Evolutionary conservation across 768 basidiomycete species (phyloP).

Genomic region (Imleria badia): DNA sequence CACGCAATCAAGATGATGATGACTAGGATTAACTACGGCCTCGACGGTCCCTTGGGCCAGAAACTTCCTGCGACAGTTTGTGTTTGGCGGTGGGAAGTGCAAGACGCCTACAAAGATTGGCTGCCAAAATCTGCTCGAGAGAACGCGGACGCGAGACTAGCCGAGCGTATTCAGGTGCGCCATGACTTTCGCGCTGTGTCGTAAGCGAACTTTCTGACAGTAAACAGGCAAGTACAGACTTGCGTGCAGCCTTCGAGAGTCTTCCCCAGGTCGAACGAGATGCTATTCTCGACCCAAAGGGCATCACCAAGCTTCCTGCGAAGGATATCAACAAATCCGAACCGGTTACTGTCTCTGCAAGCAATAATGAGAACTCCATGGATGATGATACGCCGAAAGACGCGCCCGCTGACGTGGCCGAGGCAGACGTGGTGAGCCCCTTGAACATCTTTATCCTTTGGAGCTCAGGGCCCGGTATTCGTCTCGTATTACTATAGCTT

Average conservation of each 20-base stretch:
- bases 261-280: slow-evolving; percentile 58
- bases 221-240: slow-evolving; percentile 55
- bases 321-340: slow-evolving; percentile 35
- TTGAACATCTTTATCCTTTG: neutral
- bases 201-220: slow-evolving; percentile 1
- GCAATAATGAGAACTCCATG: neutral
- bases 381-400: slow-evolving; percentile 32
- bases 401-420: slow-evolving; percentile 32
- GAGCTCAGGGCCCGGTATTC: neutral
- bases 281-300: slow-evolving; percentile 54
- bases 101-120: slow-evolving; percentile 55
- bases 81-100: slow-evolving; percentile 88
- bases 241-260: slow-evolving; percentile 53
- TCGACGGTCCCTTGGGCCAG: slow-evolving; percentile 50
- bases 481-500: slow-evolving; percentile 8
- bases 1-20: slow-evolving; percentile 61
- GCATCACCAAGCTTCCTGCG: slow-evolving; percentile 30
- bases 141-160: slow-evolving; percentile 56
- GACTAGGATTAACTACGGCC: slow-evolving; percentile 76
- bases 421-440: slow-evolving; percentile 40
- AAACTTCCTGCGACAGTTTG: slow-evolving; percentile 64
- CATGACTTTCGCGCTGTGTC: neutral
- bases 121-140: slow-evolving; percentile 65
- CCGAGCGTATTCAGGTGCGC: slow-evolving; percentile 66
- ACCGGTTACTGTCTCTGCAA: slow-evolving; percentile 1